Percentiles rank a stretch among this genome's conserved stretches.
Conservation (phyloP, 2,329 filamentous ascomycete species). For the Elsinoe fawcettii region DNA sequence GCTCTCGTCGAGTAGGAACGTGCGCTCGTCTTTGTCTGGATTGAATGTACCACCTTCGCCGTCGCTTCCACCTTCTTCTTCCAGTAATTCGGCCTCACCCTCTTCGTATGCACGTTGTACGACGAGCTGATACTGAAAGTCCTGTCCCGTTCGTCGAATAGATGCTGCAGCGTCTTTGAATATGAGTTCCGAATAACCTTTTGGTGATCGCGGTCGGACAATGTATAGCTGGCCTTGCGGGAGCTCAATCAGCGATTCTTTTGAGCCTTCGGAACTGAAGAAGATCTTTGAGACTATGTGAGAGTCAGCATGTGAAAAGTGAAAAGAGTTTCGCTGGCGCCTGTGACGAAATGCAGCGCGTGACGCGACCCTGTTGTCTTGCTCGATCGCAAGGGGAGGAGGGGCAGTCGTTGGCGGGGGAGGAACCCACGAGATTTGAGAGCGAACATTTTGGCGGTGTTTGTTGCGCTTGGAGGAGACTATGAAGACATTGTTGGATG, state of each 20-base stretch:
- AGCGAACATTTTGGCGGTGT: conserved; percentile 17
- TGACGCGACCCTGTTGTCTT: conserved; percentile 16
- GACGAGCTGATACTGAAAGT: conserved; percentile 95
- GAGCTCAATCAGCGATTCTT: conserved; percentile 90
- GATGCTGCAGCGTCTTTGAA: conserved; percentile 94
- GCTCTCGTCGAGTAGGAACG: conserved; percentile 86
- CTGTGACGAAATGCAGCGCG: conserved; percentile 15
- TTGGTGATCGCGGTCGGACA: conserved; percentile 87
- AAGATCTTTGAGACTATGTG: conserved; percentile 59
- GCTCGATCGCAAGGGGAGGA: conserved; percentile 5
- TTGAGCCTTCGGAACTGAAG: conserved; percentile 70
- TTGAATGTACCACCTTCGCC: conserved; percentile 46
- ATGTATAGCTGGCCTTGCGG: conserved; percentile 95
- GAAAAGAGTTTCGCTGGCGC: conserved; percentile 7
- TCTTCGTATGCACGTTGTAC: conserved; percentile 96
- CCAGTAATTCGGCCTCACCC: conserved; percentile 84
- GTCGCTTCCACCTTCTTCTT: conserved; percentile 76
- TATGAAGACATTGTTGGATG: background rate
- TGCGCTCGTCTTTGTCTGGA: conserved; percentile 90
- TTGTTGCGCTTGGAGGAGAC: background rate
- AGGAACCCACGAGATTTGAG: conserved; percentile 18
- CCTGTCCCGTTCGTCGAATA: conserved; percentile 85
- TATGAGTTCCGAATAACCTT: conserved; percentile 94
- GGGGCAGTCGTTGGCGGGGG: conserved; percentile 18
- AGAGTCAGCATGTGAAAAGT: conserved; percentile 3